These are phyloP conservation scores for Colletotrichum acutatum DNA, from an alignment of 2,329 filamentous ascomycete species.

Conservation along the genomic window DNA sequence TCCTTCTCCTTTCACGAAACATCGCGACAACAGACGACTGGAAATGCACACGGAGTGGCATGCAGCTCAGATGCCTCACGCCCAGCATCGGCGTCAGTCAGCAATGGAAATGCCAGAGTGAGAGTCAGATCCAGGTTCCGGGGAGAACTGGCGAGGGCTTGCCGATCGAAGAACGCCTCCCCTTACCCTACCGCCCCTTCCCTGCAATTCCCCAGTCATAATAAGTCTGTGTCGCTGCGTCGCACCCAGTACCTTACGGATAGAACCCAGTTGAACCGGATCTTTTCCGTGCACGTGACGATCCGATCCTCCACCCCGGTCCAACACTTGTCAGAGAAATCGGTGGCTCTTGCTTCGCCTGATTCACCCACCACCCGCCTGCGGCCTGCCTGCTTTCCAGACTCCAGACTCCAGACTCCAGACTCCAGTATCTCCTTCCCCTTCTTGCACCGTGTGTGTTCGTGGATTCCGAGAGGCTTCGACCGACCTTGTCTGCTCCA, in stretches of 20 bases:
- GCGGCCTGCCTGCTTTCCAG: neutral
- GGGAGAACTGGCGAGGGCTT: slow-evolving; percentile 9
- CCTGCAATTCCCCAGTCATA: slow-evolving; percentile 16
- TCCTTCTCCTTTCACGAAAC: neutral
- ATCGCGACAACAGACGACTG: neutral
- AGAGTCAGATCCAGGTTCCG: slow-evolving; percentile 17
- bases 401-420: too few species aligned
- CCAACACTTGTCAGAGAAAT: slow-evolving; percentile 12
- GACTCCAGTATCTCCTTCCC: neutral
- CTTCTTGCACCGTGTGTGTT: neutral
- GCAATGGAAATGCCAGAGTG: neutral
- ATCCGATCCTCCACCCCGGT: neutral
- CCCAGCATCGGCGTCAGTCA: neutral
- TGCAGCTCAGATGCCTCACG: neutral
- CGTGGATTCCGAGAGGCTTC: neutral
- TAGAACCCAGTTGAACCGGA: slow-evolving; percentile 10
- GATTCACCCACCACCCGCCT: slow-evolving; percentile 19
- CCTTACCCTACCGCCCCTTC: slow-evolving; percentile 18
- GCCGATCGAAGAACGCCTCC: slow-evolving; percentile 21
- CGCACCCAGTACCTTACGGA: too few species aligned
- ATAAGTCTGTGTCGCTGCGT: too few species aligned
- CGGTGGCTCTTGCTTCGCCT: slow-evolving; percentile 18
- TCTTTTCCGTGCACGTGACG: slow-evolving; percentile 28
- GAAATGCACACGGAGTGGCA: neutral
- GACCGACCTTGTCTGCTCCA: slow-evolving; percentile 1